phyloP scores from a whole-genome alignment of 2,329 filamentous ascomycete genomes.

The Ophiostoma angusticollis region DNA sequence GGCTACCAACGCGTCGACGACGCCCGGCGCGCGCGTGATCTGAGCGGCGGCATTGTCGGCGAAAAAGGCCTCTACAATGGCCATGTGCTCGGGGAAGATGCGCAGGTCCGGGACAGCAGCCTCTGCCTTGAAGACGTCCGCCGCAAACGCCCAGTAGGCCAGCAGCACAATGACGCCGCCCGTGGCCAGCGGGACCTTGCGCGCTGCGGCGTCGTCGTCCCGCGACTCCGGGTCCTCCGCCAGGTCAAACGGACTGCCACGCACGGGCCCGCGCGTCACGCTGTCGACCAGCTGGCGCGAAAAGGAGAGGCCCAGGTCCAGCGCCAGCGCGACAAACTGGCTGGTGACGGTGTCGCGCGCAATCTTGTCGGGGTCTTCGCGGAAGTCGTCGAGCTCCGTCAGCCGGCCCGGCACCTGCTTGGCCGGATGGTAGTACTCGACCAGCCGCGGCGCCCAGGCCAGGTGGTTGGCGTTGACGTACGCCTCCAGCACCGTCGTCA shows the following conservation, averaged over 20 bases:
- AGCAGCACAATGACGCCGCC: slow-evolving; percentile 46
- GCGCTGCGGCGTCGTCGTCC: slow-evolving; percentile 28
- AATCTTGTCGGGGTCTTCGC: slow-evolving; percentile 47
- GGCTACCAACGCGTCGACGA: slow-evolving; percentile 45
- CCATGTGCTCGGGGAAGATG: slow-evolving; percentile 48
- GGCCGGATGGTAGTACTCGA: slow-evolving; percentile 56
- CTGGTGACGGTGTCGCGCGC: slow-evolving; percentile 55
- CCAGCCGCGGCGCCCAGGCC: slow-evolving; percentile 50
- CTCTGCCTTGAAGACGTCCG: slow-evolving; percentile 46
- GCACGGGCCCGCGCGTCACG: slow-evolving; percentile 28
- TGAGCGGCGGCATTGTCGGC: slow-evolving; percentile 34
- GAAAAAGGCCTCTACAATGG: slow-evolving; percentile 41
- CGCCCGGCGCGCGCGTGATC: slow-evolving; percentile 38
- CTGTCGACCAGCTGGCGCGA: slow-evolving; percentile 33
- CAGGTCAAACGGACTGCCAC: slow-evolving; percentile 31
- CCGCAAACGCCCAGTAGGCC: slow-evolving; percentile 50
- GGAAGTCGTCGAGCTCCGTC: slow-evolving; percentile 49
- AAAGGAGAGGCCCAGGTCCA: slow-evolving; percentile 44
- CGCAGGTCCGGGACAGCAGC: slow-evolving; percentile 38
- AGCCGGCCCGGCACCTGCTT: slow-evolving; percentile 47
- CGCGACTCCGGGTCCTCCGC: slow-evolving; percentile 15
- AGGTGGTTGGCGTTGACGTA: slow-evolving; percentile 51
- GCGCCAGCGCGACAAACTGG: slow-evolving; percentile 54
- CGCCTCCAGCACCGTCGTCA: slow-evolving; percentile 64
- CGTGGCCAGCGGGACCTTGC: slow-evolving; percentile 45